These are phyloP conservation scores for Aspergillus piperis DNA, from an alignment of 2,329 filamentous ascomycete genomes.

Conservation along the genomic window DNA sequence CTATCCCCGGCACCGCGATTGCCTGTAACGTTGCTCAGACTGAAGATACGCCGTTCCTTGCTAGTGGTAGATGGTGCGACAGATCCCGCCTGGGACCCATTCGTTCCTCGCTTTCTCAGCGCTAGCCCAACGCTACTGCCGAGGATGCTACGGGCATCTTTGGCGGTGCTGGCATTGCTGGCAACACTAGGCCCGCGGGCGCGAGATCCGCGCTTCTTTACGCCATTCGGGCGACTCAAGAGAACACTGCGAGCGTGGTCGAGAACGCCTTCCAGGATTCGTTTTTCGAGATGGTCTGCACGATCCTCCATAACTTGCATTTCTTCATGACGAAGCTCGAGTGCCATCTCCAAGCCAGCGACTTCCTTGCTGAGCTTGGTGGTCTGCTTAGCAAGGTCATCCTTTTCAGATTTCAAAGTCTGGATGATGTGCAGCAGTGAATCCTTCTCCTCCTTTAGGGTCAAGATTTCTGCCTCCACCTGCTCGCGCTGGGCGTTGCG, in stretches of 20 bases:
- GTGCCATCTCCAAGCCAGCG: conserved; percentile 84
- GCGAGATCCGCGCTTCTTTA: conserved; percentile 53
- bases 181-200: conserved; percentile 36
- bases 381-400: conserved; percentile 76
- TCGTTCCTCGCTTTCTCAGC: conserved; percentile 54
- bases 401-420: conserved; percentile 52
- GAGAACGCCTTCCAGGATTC: conserved; percentile 93
- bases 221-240: conserved; percentile 69
- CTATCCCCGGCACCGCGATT: conserved; percentile 53
- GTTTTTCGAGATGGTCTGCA: conserved; percentile 83
- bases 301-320: conserved; percentile 86
- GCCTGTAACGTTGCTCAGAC: conserved; percentile 83
- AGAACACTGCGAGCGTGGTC: conserved; percentile 84
- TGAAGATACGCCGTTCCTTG: conserved; percentile 76
- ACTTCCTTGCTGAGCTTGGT: conserved; percentile 80
- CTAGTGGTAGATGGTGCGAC: conserved; percentile 51
- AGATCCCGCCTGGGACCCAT: conserved; percentile 43
- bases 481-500: conserved; percentile 67
- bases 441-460: conserved; percentile 61
- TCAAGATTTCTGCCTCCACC: conserved; percentile 55
- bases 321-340: conserved; percentile 86
- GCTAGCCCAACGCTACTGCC: conserved; percentile 50
- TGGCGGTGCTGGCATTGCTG: conserved; percentile 37
- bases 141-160: conserved; percentile 39
- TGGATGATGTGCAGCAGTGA: conserved; percentile 60